Evolutionary conservation across 2,329 filamentous ascomycete species (phyloP).

Genomic region (Nemania abortiva): DNA sequence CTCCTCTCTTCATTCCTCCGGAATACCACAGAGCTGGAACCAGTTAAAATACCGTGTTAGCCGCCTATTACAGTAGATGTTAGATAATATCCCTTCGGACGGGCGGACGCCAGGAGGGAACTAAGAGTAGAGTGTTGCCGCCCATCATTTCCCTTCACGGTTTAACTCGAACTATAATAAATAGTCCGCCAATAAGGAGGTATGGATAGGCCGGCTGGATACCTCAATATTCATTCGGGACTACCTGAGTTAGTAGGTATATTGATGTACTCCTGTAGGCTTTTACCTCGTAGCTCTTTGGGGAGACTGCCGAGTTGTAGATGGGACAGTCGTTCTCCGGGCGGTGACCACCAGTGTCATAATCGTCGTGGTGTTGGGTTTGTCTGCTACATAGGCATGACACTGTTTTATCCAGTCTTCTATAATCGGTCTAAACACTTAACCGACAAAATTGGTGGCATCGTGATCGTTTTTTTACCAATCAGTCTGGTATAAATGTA

Average conservation of each 20-base stretch:
- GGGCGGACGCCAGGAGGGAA: neutral
- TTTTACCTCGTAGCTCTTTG: neutral
- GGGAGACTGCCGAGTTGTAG: too few relatives aligned
- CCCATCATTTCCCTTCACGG: constrained; percentile 14
- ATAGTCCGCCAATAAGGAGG: neutral
- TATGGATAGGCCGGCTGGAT: neutral
- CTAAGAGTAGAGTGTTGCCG: neutral
- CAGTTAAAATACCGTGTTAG: neutral
- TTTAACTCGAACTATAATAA: neutral
- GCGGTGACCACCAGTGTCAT: neutral
- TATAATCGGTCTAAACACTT: neutral
- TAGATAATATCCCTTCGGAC: too few relatives aligned
- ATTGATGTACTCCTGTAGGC: neutral
- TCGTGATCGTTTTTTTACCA: neutral
- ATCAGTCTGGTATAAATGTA: neutral
- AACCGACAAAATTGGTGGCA: neutral
- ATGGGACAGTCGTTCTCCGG: neutral
- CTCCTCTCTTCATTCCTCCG: neutral
- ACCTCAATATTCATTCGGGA: neutral
- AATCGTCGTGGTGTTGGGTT: neutral
- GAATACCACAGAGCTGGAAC: neutral
- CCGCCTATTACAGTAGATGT: too few relatives aligned
- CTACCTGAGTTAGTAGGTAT: neutral
- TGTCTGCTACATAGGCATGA: neutral
- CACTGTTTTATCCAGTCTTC: too few relatives aligned